Conservation (phyloP, 768 basidiomycete species). For the Lactarius trivialis region DNA sequence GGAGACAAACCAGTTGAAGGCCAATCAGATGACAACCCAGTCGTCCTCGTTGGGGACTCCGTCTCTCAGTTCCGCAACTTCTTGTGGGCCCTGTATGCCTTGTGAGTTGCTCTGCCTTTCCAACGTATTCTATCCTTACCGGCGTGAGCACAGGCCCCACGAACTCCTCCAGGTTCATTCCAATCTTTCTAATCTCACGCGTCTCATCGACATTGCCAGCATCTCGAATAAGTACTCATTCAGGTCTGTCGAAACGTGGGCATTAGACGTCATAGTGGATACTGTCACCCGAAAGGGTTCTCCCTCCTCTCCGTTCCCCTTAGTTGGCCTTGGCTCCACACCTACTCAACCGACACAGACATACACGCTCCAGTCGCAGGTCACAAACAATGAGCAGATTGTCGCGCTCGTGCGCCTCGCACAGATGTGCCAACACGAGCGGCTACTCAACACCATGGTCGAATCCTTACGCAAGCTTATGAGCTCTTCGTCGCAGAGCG, state of each 20-base stretch:
- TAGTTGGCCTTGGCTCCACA: conserved; percentile 25
- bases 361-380: conserved; percentile 12
- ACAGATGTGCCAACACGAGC: conserved; percentile 57
- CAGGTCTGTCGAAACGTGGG: conserved; percentile 69
- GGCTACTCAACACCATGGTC: conserved; percentile 55
- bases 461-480: conserved; percentile 53
- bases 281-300: conserved; percentile 54
- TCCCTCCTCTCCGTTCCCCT: conserved; percentile 40
- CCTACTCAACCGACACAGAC: conserved; percentile 28
- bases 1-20: conserved; percentile 49
- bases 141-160: conserved; percentile 42
- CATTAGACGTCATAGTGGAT: conserved; percentile 65
- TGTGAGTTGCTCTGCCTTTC: conserved; percentile 39
- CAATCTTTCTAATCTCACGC: conserved; percentile 43
- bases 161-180: conserved; percentile 48
- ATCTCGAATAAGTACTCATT: conserved; percentile 71
- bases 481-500: conserved; percentile 55
- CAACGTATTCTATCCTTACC: neutral
- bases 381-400: conserved; percentile 22
- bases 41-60: conserved; percentile 56
- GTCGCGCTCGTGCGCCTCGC: conserved; percentile 50
- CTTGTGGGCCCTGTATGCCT: conserved; percentile 69
- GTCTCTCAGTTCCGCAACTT: conserved; percentile 64
- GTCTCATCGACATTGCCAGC: conserved; percentile 55
- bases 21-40: conserved; percentile 55